These are phyloP conservation scores for Pichia rugopelliculosa DNA, from an alignment of 805 yeast species.

Conservation along the genomic window DNA sequence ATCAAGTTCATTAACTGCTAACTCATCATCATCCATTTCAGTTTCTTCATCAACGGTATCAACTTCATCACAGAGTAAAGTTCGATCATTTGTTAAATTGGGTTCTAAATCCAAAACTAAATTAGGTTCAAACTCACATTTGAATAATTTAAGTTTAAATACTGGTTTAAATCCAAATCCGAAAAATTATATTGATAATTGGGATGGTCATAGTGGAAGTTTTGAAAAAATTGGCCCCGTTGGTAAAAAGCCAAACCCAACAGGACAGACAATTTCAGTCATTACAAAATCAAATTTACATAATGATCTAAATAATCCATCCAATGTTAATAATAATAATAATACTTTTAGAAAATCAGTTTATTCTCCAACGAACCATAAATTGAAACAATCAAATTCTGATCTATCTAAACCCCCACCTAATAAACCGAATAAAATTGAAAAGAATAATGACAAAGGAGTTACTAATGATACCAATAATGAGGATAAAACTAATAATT, in stretches of 20 bases:
- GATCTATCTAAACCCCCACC: too few species aligned
- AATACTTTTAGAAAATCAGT: background rate
- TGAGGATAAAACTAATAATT: background rate
- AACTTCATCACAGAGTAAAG: conserved; percentile 1
- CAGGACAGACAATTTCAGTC: conserved; percentile 29
- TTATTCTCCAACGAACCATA: background rate
- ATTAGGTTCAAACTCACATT: background rate
- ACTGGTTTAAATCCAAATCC: background rate
- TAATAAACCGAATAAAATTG: background rate
- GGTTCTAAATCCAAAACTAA: conserved; percentile 8
- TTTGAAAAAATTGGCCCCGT: conserved; percentile 31
- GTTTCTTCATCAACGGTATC: background rate
- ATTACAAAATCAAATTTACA: conserved; percentile 24
- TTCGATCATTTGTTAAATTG: conserved; percentile 7
- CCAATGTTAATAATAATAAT: background rate
- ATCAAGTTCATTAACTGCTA: background rate
- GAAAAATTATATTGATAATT: conserved; percentile 1
- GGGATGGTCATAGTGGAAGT: conserved; percentile 14
- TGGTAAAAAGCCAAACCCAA: conserved; percentile 28
- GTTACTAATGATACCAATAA: background rate
- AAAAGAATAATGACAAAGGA: too few species aligned
- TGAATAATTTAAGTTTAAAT: background rate
- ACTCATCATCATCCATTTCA: background rate
- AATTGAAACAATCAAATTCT: too few species aligned
- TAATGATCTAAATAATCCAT: conserved; percentile 6